Evolutionary conservation across 805 yeast genomes (phyloP).

Genomic region (Cyberlindnera subsufficiens): DNA sequence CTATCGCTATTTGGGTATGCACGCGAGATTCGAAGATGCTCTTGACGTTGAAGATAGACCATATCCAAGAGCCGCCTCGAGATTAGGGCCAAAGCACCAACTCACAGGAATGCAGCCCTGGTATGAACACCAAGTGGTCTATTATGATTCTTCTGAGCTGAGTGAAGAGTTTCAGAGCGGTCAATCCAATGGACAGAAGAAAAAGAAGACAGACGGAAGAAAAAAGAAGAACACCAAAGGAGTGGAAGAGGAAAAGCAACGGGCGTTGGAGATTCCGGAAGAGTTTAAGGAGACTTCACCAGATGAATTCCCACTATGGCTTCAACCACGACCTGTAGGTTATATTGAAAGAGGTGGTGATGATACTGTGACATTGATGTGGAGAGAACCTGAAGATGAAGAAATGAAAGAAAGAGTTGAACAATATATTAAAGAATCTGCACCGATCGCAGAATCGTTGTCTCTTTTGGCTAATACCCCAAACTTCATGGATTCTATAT

Average conservation of each 20-base stretch:
- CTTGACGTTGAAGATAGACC: slow-evolving; percentile 73
- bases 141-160: slow-evolving; percentile 40
- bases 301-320: slow-evolving; percentile 62
- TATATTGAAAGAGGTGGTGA: slow-evolving; percentile 81
- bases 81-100: slow-evolving; percentile 72
- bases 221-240: slow-evolving; percentile 15
- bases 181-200: slow-evolving; percentile 22
- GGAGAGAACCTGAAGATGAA: slow-evolving; percentile 44
- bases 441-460: slow-evolving; percentile 49
- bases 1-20: slow-evolving; percentile 72
- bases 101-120: slow-evolving; percentile 60
- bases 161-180: slow-evolving; percentile 17
- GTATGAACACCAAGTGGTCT: slow-evolving; percentile 59
- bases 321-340: slow-evolving; percentile 73
- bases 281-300: slow-evolving; percentile 36
- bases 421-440: slow-evolving; percentile 48
- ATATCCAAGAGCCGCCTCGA: slow-evolving; percentile 72
- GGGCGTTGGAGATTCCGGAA: slow-evolving; percentile 37
- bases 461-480: slow-evolving; percentile 60
- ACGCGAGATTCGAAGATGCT: slow-evolving; percentile 69
- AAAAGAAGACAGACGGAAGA: slow-evolving; percentile 19
- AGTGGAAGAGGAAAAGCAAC: slow-evolving; percentile 18
- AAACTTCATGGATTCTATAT: slow-evolving; percentile 73
- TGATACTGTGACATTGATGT: slow-evolving; percentile 56
- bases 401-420: slow-evolving; percentile 34